Base-by-base conservation (phyloP, 140 eudicot species). In the Erigeron philadelphicus region DNA sequence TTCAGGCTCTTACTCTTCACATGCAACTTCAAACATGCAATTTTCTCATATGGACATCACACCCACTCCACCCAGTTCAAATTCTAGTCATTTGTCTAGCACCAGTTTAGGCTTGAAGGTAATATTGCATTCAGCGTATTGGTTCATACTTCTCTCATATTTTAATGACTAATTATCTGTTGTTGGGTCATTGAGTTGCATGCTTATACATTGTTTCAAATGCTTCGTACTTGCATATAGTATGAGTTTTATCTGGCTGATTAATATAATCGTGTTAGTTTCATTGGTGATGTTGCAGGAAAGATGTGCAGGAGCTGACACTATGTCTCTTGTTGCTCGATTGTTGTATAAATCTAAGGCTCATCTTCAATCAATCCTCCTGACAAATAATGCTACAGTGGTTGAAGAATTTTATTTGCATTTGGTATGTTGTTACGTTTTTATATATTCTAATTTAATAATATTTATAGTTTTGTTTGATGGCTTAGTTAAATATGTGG, bases 261-360 rank as follows among this genome's bases (percentile, higher is more conserved):
- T 72, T 58, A 35, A 65, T 72, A 40, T 72, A 46, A 44, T 64
- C 57, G 44, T 38, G 56, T 63, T 57, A 43, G 53, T 56, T 45
- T 73, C 45, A 23, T 64, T 45, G 53, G 55, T 81, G 74, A 70
- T 84, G 75, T 76, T 83, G 84, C 95, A 94, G 99, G 99, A 94
- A 78, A 87, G 97, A 79, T 94, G 99, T 78, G 84, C 94, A 76
- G 93, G 87, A 76, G 97, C 95, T 64, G 99, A 94, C 74, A 89
- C 94, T 42, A 81, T 94, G 58, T 79, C 90, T 80, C 84, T 89
- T 80, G 95, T 94, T 80, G 95, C 99, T 77, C 90, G 82, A 50
- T 77, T 89, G 47, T 76, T 94, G 81, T 90, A 83, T 75, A 94
- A 87, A 82, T 85, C 96, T 41, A 94, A 84, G 64, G 70, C 91